Evolutionary conservation across 352 stramenopile species (phyloP).

Genomic region (Phytophthora citrophthora): DNA sequence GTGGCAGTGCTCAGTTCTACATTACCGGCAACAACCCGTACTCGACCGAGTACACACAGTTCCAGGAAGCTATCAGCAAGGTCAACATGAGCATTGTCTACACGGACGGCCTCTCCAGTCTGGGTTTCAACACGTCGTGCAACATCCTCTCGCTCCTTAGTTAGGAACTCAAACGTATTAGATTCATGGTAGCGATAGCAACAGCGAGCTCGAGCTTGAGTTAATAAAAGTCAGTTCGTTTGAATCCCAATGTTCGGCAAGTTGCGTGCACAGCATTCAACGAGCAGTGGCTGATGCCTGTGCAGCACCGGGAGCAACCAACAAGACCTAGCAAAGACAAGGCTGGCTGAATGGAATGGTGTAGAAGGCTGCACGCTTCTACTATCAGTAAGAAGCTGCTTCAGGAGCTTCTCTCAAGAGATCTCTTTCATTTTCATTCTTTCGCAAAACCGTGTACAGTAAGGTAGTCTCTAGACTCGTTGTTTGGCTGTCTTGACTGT

Average conservation of each 20-base stretch:
- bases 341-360: slow-evolving; percentile 1
- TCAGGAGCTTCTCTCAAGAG: too few species aligned
- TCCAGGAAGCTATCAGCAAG: slow-evolving; percentile 45
- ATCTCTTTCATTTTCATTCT: too few species aligned
- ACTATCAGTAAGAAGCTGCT: too few species aligned
- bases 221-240: slow-evolving; percentile 29
- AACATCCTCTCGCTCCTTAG: slow-evolving; percentile 40
- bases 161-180: slow-evolving; percentile 27
- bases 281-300: neutral
- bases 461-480: too few species aligned
- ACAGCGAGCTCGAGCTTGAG: slow-evolving; percentile 3
- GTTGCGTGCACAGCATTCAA: slow-evolving; percentile 2
- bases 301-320: neutral
- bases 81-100: slow-evolving; percentile 74
- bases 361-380: too few species aligned
- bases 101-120: slow-evolving; percentile 51
- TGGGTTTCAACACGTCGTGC: slow-evolving; percentile 46
- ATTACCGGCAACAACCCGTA: slow-evolving; percentile 60
- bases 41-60: slow-evolving; percentile 46
- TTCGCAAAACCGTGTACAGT: too few species aligned
- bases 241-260: slow-evolving; percentile 1
- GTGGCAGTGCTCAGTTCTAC: slow-evolving; percentile 52
- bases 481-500: too few species aligned
- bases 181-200: slow-evolving; percentile 23
- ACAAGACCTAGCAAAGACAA: slow-evolving; percentile 5